These are phyloP conservation scores for Trichoderma polysporum DNA, from an alignment of 2,329 filamentous ascomycete species.

Conservation along the genomic window DNA sequence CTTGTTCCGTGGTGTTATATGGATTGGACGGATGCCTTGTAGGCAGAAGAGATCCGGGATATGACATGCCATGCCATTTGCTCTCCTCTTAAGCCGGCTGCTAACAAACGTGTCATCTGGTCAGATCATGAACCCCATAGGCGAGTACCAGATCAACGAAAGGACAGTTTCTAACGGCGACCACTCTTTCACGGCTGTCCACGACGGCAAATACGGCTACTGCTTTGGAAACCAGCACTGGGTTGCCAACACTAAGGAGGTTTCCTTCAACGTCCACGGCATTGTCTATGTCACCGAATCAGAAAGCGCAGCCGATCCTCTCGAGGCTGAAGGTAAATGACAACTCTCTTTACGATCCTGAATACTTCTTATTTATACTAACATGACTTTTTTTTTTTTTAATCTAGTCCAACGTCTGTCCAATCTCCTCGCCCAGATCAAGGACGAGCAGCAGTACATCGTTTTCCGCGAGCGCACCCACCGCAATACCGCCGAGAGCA, in stretches of 20 bases:
- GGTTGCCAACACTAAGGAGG: conserved; percentile 94
- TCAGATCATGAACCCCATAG: conserved; percentile 75
- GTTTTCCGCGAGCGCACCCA: conserved; percentile 92
- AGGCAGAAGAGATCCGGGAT: conserved; percentile 9
- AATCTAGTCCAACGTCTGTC: conserved; percentile 72
- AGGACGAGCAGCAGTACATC: conserved; percentile 98
- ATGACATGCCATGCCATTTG: background rate
- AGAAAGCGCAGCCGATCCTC: conserved; percentile 79
- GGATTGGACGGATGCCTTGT: conserved; percentile 4
- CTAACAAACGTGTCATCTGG: conserved; percentile 1
- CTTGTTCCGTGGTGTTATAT: background rate
- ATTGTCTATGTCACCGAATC: conserved; percentile 94
- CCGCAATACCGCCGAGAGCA: conserved; percentile 98
- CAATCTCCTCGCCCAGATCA: conserved; percentile 85
- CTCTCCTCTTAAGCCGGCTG: background rate
- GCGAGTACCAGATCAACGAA: conserved; percentile 75
- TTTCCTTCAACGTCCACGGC: conserved; percentile 98
- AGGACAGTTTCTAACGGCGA: conserved; percentile 85
- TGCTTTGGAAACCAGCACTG: conserved; percentile 99
- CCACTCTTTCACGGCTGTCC: conserved; percentile 81
- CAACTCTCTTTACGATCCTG: conserved; percentile 8
- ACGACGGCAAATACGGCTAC: conserved; percentile 90
- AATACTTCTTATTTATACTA: background rate
- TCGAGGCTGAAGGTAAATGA: conserved; percentile 80
- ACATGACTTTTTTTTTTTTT: background rate